These are phyloP conservation scores for Primulina tabacum DNA, from an alignment of 257 asterid species.

Conservation along the genomic window DNA sequence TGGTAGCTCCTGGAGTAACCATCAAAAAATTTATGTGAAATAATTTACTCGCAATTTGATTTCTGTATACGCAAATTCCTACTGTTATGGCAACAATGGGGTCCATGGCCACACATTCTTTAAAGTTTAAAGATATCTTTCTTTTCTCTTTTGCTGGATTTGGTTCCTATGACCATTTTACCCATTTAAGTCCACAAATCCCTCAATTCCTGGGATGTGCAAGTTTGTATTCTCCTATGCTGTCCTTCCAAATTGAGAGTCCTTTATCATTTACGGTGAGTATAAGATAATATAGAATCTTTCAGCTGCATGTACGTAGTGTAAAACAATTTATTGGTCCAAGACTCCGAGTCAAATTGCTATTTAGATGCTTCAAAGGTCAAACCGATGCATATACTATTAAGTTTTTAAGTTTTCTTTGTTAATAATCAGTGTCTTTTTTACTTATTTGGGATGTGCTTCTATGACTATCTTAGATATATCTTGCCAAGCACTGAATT, in stretches of 20 bases:
- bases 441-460: constrained; percentile 5
- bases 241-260: constrained; percentile 7
- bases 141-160: not conserved
- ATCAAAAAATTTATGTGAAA: constrained; percentile 16
- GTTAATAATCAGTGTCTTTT: not conserved
- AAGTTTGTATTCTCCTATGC: not conserved
- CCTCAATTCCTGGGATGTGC: not conserved
- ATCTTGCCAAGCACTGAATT: constrained; percentile 10
- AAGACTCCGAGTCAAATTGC: not conserved
- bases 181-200: constrained; percentile 4
- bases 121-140: constrained; percentile 1
- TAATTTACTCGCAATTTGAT: not conserved
- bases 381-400: not conserved
- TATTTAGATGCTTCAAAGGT: not conserved
- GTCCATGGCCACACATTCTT: constrained; percentile 14
- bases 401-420: not conserved
- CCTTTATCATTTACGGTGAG: constrained; percentile 2
- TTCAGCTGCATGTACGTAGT: not conserved
- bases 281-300: not conserved
- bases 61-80: not conserved
- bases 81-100: not conserved
- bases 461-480: constrained; percentile 5
- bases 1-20: constrained; percentile 15
- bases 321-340: not conserved
- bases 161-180: constrained; percentile 4